Evolutionary conservation across 345 rosid species (phyloP), one percentile per base, ranked within the genome.

Genomic region (Euphorbia tirucalli): DNA sequence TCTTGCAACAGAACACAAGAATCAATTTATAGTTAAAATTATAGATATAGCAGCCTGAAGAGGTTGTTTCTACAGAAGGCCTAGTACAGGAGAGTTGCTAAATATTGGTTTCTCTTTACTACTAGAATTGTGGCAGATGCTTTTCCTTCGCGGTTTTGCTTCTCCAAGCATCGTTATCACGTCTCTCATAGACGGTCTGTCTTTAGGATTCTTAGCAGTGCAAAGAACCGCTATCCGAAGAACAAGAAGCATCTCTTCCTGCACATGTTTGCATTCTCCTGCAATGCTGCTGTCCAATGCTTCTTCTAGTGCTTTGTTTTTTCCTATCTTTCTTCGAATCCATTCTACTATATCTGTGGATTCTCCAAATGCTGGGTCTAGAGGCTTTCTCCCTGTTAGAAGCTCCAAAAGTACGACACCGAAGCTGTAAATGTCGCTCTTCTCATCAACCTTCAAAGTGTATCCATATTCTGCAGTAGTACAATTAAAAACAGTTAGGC

Each of bases 141-240:
- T 94, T 83, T 93, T 90, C 83, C 95, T 85, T 65, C 93, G 75
- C 0, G 96, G 98, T 71, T 88, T 93, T 27, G 97, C 96, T 85
- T 93, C 92, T 52, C 89, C 88, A 19, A 93, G 96, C 97, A 90
- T 90, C 22, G 88, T 83, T 60, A 88, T 83, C 6, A 91, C 80
- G 19, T 91, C 97, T 60, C 96, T 89, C 86, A 88, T 88, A 5
- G 98, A 86, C 11, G 97, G 97, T 62, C 97, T 82, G 66, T 91
- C 96, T 81, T 86, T 91, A 0, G 96, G 95, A 32, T 88, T 90
- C 77, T 87, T 92, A 25, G 95, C 91, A 0, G 91, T 90, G 72
- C 95, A 87, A 19, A 90, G 86, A 76, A 92, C 85, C 4, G 96
- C 95, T 2, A 94, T 85, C 43, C 91, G 71, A 0, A 90, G 81